These are phyloP conservation scores for Anisodus acutangulus DNA, from an alignment of 257 asterid species.

Conservation along the genomic window DNA sequence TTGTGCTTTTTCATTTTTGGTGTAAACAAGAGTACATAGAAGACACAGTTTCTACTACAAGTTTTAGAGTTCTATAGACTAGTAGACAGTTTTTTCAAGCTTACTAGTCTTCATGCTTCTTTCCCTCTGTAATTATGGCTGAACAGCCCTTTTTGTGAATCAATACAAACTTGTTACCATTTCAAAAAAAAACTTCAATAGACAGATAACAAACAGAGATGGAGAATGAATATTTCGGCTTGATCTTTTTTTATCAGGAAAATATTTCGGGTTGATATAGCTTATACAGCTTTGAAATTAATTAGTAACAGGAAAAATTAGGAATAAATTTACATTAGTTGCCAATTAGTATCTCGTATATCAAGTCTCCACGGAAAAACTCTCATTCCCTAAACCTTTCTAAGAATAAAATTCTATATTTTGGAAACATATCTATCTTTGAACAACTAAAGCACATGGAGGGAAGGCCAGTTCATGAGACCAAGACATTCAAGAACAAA, in stretches of 20 bases:
- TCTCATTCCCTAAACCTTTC: conserved; percentile 10
- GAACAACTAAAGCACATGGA: conserved; percentile 18
- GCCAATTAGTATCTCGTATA: background rate
- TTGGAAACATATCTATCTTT: background rate
- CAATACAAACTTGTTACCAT: too few species aligned
- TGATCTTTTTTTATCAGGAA: background rate
- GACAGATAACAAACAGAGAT: background rate
- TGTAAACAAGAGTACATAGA: too few species aligned
- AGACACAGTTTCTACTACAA: too few species aligned
- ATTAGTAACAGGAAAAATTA: background rate
- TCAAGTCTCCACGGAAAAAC: conserved; percentile 4
- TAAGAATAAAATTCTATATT: conserved; percentile 19
- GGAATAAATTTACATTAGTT: background rate
- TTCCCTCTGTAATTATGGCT: too few species aligned
- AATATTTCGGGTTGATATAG: background rate
- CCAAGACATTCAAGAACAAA: background rate
- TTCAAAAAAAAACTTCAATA: background rate
- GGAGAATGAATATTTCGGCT: background rate
- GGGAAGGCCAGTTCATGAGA: background rate
- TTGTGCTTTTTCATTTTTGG: too few species aligned
- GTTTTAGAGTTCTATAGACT: too few species aligned
- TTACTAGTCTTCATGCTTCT: too few species aligned
- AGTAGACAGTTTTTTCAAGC: too few species aligned
- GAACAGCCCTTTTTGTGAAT: too few species aligned
- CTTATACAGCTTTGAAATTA: background rate